These are phyloP conservation scores for Heliosperma pusillum DNA, from an alignment of 148 eudicot genomes.

Conservation along the genomic window DNA sequence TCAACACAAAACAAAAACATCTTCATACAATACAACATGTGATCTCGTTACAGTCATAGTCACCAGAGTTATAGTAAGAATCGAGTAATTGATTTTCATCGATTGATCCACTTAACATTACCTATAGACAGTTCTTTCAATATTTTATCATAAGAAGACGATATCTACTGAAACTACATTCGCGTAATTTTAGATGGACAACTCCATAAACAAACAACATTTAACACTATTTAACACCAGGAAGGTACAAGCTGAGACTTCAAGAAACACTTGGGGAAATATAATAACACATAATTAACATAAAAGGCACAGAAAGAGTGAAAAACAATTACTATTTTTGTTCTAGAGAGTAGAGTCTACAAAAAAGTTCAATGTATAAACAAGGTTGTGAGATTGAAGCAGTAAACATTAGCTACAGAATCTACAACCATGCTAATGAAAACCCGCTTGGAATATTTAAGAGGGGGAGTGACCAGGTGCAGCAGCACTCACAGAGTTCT, in stretches of 20 bases:
- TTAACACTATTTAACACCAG: constrained; percentile 2
- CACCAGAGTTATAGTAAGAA: constrained; percentile 25
- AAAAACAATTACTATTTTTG: constrained; percentile 15
- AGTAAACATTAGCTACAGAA: constrained; percentile 71
- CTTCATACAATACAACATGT: constrained; percentile 27
- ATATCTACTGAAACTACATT: background rate
- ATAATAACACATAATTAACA: constrained; percentile 17
- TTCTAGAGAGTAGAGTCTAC: constrained; percentile 12
- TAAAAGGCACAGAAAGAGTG: constrained; percentile 5
- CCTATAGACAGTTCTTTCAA: background rate
- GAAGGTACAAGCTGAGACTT: constrained; percentile 8
- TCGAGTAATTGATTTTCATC: too few relatives aligned
- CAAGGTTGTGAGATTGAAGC: constrained; percentile 95
- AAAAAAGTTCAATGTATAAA: constrained; percentile 53
- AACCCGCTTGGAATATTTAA: constrained; percentile 30
- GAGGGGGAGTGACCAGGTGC: constrained; percentile 22
- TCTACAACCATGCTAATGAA: constrained; percentile 35
- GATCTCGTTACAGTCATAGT: constrained; percentile 14
- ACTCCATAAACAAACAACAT: background rate
- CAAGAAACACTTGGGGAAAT: constrained; percentile 13
- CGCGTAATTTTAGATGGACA: background rate
- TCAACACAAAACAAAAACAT: constrained; percentile 2
- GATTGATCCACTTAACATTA: too few relatives aligned
- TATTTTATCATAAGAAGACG: background rate
- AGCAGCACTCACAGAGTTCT: constrained; percentile 6